Evolutionary conservation across 2,329 filamentous ascomycete species (phyloP), one percentile per base, ranked within the genome.

Genomic region (Ascocoryne sarcoides): DNA sequence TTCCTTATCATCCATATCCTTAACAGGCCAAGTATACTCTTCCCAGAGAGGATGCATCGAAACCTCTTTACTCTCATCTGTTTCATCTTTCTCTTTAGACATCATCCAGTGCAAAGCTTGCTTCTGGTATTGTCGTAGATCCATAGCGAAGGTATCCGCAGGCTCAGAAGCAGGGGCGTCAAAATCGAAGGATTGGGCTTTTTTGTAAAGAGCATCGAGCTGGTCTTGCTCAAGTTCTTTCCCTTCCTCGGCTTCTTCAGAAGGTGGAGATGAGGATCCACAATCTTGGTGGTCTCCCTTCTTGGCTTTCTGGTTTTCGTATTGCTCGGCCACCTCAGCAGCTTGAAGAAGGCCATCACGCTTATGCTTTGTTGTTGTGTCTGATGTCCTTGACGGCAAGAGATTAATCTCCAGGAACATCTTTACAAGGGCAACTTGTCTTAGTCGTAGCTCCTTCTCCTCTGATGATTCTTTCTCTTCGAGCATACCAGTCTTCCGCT

Each of bases 21-120:
- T 88, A 0, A 68, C 67, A 0, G 92, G 92, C 88, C 89, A 98
- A 2, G 66, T 61, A 53, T 98, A 98, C 58, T 96, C 86, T 63
- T 98, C 92, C 92, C 92, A 98, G 0, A 98, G 63, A 0, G 92
- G 92, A 62, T 98, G 89, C 86, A 98, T 95, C 0, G 88, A 95
- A 3, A 70, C 69, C 54, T 89, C 79, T 40, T 79, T 76, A 28
- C 68, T 61, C 19, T 78, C 73, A 9, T 76, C 73, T 50, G 78
- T 80, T 46, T 84, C 73, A 48, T 93, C 79, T 53, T 79, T 90
- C 60, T 98, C 92, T 60, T 96, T 96, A 4, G 80, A 74, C 48
- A 96, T 71, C 88, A 98, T 95, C 92, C 92, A 98, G 58, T 95
- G 71, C 4, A 98, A 65, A 1, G 92, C 88, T 62, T 98, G 92